Conservation (phyloP, 345 rosid genomes). For the Cardamine resedifolia region DNA sequence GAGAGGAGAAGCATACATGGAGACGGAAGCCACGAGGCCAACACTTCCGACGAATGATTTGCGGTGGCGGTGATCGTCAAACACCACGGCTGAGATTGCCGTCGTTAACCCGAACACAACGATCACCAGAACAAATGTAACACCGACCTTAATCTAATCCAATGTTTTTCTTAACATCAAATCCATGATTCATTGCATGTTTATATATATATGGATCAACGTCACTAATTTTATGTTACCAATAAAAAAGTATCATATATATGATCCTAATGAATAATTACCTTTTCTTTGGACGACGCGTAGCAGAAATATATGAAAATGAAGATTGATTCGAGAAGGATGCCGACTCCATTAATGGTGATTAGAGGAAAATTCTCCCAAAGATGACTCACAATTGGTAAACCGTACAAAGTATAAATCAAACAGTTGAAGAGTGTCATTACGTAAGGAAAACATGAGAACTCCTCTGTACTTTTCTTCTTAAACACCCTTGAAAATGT, state of each 20-base stretch:
- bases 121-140: constrained; percentile 39
- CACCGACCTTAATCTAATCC: constrained; percentile 57
- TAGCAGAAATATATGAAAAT: constrained; percentile 56
- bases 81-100: constrained; percentile 44
- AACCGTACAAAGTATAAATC: constrained; percentile 78
- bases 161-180: neutral
- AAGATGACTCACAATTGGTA: constrained; percentile 72
- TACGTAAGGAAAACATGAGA: constrained; percentile 78
- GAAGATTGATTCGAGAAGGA: constrained; percentile 67
- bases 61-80: constrained; percentile 67
- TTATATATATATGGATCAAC: neutral
- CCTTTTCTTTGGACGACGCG: constrained; percentile 61
- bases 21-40: constrained; percentile 57
- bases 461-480: constrained; percentile 74
- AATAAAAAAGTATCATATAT: neutral
- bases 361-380: constrained; percentile 81
- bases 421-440: constrained; percentile 67
- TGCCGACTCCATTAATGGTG: constrained; percentile 77
- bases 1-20: constrained; percentile 80
- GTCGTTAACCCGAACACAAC: constrained; percentile 41
- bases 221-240: neutral
- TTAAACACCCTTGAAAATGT: constrained; percentile 66
- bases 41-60: constrained; percentile 67
- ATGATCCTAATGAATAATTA: constrained; percentile 24
- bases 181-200: neutral